Base-by-base conservation (phyloP, 2,329 filamentous ascomycete species). In the Venturia pyrina region DNA sequence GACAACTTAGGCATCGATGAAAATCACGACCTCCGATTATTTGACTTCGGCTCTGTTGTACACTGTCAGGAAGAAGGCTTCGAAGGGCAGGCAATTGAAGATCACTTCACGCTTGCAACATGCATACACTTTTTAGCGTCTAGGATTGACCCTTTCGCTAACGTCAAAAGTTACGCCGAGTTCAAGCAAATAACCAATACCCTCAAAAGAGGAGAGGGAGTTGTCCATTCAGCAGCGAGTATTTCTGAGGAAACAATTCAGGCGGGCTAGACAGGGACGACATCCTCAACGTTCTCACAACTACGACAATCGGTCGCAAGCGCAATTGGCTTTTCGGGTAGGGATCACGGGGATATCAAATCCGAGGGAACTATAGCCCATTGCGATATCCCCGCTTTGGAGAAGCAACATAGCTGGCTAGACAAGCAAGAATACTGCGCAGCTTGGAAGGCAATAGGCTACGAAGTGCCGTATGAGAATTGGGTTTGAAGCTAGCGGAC, bases 41-140 rank as follows among this genome's bases (percentile, higher is more conserved):
- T 67, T 41, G 66, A 67, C 41, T 67, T 67, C 53, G 66, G 64
- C 44, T 67, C 64, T 43, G 10, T 66, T 43, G 61, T 60, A 28
- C 64, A 67, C 48, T 62, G 64, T 53, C 32, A 66, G n/a, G 66
- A 67, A n/a, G 64, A 64, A 66, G 64, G 66, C 64, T 67, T 64
- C 60, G 15, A 57, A 34, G 63, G 66, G 61, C 66, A 67, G 53
- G 64, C 66, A 59, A 44, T 66, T 19, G 64, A 66, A 62, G 66
- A 67, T 37, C 64, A 66, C 48, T 66, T 67, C 50, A 43, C 48
- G 57, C 44, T 67, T 48, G 64, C 66, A 67, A 64, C 66, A 64
- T 67, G 66, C 64, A 67, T 62, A 37, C 60, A 62, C 21, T 62
- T 62, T 46, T 62, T 62, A 46, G 60, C 60, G 41, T 66, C 46